Evolutionary conservation across 257 asterid genomes (phyloP).

Genomic region (Solanum chiquidenum): DNA sequence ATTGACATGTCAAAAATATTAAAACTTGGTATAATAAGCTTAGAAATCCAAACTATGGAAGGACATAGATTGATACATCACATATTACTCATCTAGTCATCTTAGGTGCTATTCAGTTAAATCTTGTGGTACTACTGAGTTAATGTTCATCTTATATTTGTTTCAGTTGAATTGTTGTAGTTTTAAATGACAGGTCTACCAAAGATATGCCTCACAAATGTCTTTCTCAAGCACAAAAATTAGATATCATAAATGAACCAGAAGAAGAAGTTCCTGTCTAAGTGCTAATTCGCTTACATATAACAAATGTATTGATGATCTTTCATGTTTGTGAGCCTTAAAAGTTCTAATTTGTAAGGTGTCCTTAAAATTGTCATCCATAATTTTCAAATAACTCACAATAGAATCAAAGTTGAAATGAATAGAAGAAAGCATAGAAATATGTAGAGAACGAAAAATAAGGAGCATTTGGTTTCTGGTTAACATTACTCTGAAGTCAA

Average conservation of each 20-base stretch:
- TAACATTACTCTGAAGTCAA: conserved; percentile 61
- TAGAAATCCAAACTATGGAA: background rate
- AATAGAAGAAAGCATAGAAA: background rate
- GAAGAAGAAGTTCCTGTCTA: background rate
- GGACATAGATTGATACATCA: background rate
- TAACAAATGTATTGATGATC: background rate
- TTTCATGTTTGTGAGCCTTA: background rate
- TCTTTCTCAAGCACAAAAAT: background rate
- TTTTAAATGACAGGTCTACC: background rate
- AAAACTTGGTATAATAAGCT: background rate
- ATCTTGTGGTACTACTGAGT: background rate
- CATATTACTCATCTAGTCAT: background rate
- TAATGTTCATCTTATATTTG: background rate
- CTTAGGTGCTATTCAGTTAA: background rate
- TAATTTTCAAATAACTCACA: background rate
- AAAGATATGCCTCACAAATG: background rate
- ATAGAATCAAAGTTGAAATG: background rate
- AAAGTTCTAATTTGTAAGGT: background rate
- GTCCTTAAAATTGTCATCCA: background rate
- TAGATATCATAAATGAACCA: background rate
- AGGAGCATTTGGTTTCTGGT: background rate
- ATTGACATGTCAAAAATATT: background rate
- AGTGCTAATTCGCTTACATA: background rate
- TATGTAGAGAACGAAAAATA: background rate
- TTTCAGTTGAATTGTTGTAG: background rate